These are phyloP conservation scores for Penicillium olsonii DNA, from an alignment of 2,329 filamentous ascomycete genomes.

Conservation along the genomic window DNA sequence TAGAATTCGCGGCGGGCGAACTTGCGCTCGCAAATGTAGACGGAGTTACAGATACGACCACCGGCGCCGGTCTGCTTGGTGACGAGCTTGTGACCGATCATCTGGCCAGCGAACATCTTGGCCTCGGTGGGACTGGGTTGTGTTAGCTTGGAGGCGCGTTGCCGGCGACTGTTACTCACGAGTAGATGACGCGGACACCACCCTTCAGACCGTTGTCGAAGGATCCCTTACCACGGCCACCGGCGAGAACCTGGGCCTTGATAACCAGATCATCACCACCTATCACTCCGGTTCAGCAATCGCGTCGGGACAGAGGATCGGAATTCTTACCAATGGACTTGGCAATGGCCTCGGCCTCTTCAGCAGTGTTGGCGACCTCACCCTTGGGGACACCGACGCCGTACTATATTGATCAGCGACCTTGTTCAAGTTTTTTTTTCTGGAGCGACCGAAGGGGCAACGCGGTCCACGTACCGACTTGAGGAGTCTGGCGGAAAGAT, in stretches of 20 bases:
- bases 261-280: conserved; percentile 95
- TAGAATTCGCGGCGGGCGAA: conserved; percentile 99
- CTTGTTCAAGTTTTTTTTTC: conserved; percentile 5
- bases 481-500: conserved; percentile 90
- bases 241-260: conserved; percentile 98
- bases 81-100: conserved; percentile 99
- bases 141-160: conserved; percentile 11
- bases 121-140: conserved; percentile 72
- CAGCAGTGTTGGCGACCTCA: conserved; percentile 75
- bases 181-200: conserved; percentile 98
- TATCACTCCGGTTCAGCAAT: conserved; percentile 29
- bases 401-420: conserved; percentile 62
- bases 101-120: conserved; percentile 97
- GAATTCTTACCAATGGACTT: conserved; percentile 72
- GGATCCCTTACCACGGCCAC: conserved; percentile 94
- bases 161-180: conserved; percentile 51
- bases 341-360: conserved; percentile 89
- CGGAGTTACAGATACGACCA: conserved; percentile 92
- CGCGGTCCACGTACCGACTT: conserved; percentile 55
- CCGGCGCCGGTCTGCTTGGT: conserved; percentile 97
- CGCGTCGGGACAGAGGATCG: background rate
- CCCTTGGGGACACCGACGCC: conserved; percentile 91
- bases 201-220: conserved; percentile 99
- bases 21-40: conserved; percentile 99
- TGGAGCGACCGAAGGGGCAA: conserved; percentile 16